phyloP scores from a whole-genome alignment of 2,329 filamentous ascomycete species.

The Xylaria sp. region DNA sequence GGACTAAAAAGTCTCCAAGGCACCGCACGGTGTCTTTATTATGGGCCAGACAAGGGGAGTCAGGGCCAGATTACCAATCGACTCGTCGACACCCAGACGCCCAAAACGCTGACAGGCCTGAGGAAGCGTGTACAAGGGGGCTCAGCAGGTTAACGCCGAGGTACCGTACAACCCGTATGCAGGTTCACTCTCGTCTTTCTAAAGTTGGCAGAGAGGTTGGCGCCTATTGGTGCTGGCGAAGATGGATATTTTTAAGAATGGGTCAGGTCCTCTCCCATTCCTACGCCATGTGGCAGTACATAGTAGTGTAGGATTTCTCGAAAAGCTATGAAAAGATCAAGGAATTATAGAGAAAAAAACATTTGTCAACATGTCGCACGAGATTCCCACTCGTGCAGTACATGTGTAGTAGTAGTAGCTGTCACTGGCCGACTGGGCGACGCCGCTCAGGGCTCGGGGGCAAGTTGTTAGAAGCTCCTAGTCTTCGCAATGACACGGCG shows the following conservation, averaged over 20 bases:
- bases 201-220: constrained; percentile 15
- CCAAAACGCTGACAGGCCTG: no score
- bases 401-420: constrained; percentile 5
- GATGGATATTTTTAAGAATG: constrained; percentile 20
- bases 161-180: constrained; percentile 4
- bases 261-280: neutral
- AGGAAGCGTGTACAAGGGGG: constrained; percentile 23
- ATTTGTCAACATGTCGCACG: constrained; percentile 7
- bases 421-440: constrained; percentile 11
- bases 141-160: constrained; percentile 30
- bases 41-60: constrained; percentile 12
- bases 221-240: constrained; percentile 12
- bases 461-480: constrained; percentile 15
- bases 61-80: constrained; percentile 30
- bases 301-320: neutral
- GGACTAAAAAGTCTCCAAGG: constrained; percentile 21
- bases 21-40: constrained; percentile 12
- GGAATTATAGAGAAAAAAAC: neutral
- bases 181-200: constrained; percentile 23
- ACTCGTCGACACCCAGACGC: constrained; percentile 14
- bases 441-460: constrained; percentile 13
- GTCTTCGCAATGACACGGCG: constrained; percentile 18
- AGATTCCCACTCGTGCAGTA: constrained; percentile 8
- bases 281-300: neutral
- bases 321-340: neutral